phyloP scores from a whole-genome alignment of 2,329 filamentous ascomycete species.

The Xylariaceae sp. region DNA sequence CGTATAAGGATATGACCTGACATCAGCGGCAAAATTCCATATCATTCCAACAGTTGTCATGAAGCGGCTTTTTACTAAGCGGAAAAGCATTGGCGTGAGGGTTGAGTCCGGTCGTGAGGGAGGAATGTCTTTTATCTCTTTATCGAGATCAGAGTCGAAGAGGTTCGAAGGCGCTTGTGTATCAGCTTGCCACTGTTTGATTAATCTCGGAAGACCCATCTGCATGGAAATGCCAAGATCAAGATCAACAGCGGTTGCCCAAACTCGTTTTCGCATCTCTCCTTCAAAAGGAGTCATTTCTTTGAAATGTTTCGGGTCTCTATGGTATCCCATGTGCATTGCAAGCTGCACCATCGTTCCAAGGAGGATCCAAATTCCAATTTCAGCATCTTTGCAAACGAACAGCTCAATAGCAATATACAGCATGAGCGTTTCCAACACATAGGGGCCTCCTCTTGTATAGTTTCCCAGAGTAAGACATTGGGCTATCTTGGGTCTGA shows the following conservation, averaged over 20 bases:
- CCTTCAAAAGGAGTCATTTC: slow-evolving; percentile 37
- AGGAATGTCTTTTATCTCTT: slow-evolving; percentile 33
- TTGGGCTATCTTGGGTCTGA: slow-evolving; percentile 31
- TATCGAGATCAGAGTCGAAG: slow-evolving; percentile 40
- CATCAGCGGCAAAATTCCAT: slow-evolving; percentile 20
- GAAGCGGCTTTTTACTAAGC: slow-evolving; percentile 25
- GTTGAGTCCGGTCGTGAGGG: slow-evolving; percentile 30
- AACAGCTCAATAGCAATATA: slow-evolving; percentile 33
- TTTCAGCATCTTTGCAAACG: slow-evolving; percentile 29
- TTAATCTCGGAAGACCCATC: slow-evolving; percentile 43
- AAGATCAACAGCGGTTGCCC: slow-evolving; percentile 38
- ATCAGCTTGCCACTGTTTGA: slow-evolving; percentile 38
- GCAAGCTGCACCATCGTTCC: slow-evolving; percentile 34
- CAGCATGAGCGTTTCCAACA: slow-evolving; percentile 35
- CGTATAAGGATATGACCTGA: slow-evolving; percentile 17
- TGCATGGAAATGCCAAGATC: slow-evolving; percentile 43
- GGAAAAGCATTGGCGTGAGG: slow-evolving; percentile 24
- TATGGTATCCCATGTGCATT: slow-evolving; percentile 41
- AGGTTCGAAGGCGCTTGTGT: slow-evolving; percentile 41
- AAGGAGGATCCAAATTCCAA: slow-evolving; percentile 33
- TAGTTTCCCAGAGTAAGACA: slow-evolving; percentile 37
- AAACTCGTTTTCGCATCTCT: slow-evolving; percentile 44
- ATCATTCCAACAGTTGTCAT: slow-evolving; percentile 25
- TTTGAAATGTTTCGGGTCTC: slow-evolving; percentile 40
- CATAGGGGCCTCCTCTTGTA: slow-evolving; percentile 39